Base-by-base conservation (phyloP, 202 grass and related monocot species). In the Carex sylvatica region DNA sequence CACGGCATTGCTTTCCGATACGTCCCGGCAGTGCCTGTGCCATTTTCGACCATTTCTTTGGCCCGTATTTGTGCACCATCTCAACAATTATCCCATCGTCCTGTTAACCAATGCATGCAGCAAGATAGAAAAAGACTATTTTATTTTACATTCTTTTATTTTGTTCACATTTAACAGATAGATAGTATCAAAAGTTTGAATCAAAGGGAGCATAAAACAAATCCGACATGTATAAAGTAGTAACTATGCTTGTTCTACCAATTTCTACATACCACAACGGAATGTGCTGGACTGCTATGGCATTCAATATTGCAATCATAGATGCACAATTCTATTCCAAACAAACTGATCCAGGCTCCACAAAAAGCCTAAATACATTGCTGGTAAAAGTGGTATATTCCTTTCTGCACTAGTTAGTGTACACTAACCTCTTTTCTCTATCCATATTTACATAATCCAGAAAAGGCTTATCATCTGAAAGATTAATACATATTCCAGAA, bases 11-110 rank as follows among this genome's bases (percentile, higher is more conserved):
- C 78, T 98, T 98, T 80, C 96, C 96, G 65, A 98, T 98, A 28
- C 96, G 91, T 73, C 96, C 96, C 36, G 96, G 96, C 81, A 98
- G 82, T 87, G 90, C 91, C 83, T 93, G 89, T 64, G 95, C 86
- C 61, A 98, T 98, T 38, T 91, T 89, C 36, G 95, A 98, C 95
- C 95, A 98, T 86, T 98, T 98, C 77, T 95, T 95, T 67, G 95
- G 87, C 67, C 95, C 95, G 80, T 86, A 83, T 90, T 93, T 95
- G 3, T 89, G 83, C 85, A 98, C 96, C 96, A 98, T 98, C 67
- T 95, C 82, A 61, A 91, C 78, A 74, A 98, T 98, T 16, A 89
- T 90, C 46, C 95, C 92, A 40, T 98, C 96, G 86, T 98, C 96
- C 96, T 98, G 65, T 66, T 52, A 82, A 69, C 24, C 11, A 19